Evolutionary conservation across 2,329 filamentous ascomycete species (phyloP).

Genomic region (Mycosphaerella arachidis): DNA sequence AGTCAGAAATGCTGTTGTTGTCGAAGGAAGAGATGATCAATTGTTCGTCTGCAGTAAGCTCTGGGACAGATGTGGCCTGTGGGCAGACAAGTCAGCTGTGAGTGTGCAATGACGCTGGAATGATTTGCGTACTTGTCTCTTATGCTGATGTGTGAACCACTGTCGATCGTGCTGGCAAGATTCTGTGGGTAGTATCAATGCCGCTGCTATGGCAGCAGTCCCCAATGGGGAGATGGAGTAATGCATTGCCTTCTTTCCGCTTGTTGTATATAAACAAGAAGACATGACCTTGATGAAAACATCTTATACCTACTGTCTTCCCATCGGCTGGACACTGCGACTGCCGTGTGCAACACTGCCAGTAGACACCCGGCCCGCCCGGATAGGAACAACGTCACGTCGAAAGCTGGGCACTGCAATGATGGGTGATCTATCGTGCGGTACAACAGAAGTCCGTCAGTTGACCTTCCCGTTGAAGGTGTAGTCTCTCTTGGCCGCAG

Average conservation of each 20-base stretch:
- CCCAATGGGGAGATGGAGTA: not conserved
- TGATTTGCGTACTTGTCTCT: not conserved
- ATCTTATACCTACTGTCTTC: not conserved
- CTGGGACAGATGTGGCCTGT: slow-evolving; percentile 10
- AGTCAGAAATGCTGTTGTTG: slow-evolving; percentile 34
- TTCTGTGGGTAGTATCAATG: slow-evolving; percentile 3
- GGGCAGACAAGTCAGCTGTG: slow-evolving; percentile 1
- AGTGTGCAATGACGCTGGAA: not conserved
- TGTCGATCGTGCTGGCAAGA: slow-evolving; percentile 10
- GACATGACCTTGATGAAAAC: not conserved
- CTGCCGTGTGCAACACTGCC: not conserved
- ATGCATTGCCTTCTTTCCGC: not conserved
- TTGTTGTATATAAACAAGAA: not conserved
- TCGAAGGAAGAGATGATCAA: slow-evolving; percentile 40
- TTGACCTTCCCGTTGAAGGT: not conserved
- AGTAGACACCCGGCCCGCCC: not conserved
- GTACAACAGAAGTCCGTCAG: not conserved
- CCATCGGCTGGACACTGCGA: not conserved
- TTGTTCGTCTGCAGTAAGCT: slow-evolving; percentile 35
- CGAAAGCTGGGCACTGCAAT: not conserved
- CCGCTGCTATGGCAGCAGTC: not conserved
- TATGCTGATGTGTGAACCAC: not conserved
- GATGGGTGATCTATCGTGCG: not conserved
- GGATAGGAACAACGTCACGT: not conserved
- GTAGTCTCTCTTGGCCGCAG: not conserved